Percentiles rank a stretch among this genome's conserved stretches.
Conservation (phyloP, 2,329 filamentous ascomycete genomes). For the Ophiostoma triangulosporum region DNA sequence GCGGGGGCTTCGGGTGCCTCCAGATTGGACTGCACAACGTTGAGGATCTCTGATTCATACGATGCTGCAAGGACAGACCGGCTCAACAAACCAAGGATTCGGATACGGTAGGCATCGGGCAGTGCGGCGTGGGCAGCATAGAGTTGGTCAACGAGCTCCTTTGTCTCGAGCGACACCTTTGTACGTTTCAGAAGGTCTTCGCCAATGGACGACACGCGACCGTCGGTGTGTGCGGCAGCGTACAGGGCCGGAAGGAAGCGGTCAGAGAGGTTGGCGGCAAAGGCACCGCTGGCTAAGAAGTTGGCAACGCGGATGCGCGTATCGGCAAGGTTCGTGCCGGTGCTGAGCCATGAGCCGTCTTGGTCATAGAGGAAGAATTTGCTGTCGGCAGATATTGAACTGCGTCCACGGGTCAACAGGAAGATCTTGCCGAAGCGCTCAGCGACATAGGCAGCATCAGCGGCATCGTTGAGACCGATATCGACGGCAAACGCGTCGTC, state of each 20-base stretch:
- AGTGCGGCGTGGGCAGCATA: conserved; percentile 62
- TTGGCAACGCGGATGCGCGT: conserved; percentile 56
- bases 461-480: conserved; percentile 50
- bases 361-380: conserved; percentile 57
- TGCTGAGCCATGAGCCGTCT: conserved; percentile 49
- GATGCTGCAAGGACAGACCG: conserved; percentile 64
- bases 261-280: conserved; percentile 30
- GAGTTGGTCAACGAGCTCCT: conserved; percentile 46
- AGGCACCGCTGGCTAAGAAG: conserved; percentile 73
- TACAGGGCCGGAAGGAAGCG: conserved; percentile 74
- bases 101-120: conserved; percentile 60
- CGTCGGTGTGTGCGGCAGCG: conserved; percentile 71
- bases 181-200: conserved; percentile 81
- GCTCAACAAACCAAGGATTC: conserved; percentile 60
- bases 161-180: conserved; percentile 59
- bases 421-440: conserved; percentile 66
- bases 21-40: conserved; percentile 55
- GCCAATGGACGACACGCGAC: conserved; percentile 66
- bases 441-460: conserved; percentile 63
- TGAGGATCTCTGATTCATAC: conserved; percentile 53
- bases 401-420: conserved; percentile 32
- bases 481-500: conserved; percentile 53
- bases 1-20: conserved; percentile 14
- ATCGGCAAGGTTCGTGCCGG: conserved; percentile 52
- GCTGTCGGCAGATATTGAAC: conserved; percentile 33